These are phyloP conservation scores for Capsicum rhomboideum DNA, from an alignment of 257 asterid species.

Conservation along the genomic window DNA sequence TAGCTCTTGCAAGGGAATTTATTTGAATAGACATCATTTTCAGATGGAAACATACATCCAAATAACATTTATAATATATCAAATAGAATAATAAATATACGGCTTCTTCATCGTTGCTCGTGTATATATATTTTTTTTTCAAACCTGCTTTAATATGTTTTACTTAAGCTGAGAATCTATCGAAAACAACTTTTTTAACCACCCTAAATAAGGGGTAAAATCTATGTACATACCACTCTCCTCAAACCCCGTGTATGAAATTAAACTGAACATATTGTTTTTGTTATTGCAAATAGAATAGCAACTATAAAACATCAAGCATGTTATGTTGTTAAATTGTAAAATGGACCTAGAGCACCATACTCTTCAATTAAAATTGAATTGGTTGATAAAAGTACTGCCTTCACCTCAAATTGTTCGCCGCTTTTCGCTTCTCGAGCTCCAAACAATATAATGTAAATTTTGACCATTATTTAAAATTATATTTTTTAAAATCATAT, in stretches of 20 bases:
- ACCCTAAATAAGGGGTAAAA: no score
- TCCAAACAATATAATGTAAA: no score
- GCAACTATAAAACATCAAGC: neutral
- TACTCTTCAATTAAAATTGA: neutral
- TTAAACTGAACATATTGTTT: no score
- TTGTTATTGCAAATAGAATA: neutral
- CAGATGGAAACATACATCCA: constrained; percentile 10
- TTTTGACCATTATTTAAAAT: no score
- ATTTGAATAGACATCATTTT: constrained; percentile 19
- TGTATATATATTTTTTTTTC: no score
- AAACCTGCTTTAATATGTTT: no score
- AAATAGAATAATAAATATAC: neutral
- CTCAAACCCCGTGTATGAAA: no score
- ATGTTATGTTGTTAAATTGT: neutral
- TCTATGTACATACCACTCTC: no score
- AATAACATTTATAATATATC: neutral
- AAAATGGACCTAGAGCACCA: neutral
- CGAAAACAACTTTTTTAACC: no score
- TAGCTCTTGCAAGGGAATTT: constrained; percentile 7
- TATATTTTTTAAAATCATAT: no score
- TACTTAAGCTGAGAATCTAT: no score
- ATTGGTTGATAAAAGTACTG: neutral
- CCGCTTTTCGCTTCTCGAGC: neutral
- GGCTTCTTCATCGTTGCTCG: no score
- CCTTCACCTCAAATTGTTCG: neutral